Percentiles rank a stretch among this genome's conserved stretches.
These are phyloP conservation scores for Lactarius akahatsu DNA, from an alignment of 768 basidiomycete genomes.

Conservation along the genomic window DNA sequence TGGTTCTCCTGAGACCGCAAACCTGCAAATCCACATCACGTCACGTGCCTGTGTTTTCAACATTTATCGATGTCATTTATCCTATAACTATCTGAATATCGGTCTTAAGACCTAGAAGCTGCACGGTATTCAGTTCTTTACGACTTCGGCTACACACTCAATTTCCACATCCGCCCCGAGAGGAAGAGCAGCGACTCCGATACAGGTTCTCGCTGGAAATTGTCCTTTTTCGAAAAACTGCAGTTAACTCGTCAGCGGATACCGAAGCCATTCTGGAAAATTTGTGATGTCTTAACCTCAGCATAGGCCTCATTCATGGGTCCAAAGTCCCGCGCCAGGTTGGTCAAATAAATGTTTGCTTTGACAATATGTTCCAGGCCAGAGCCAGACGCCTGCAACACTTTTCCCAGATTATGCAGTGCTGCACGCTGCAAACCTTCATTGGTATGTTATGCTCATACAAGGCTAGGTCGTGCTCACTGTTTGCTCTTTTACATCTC, in stretches of 20 bases:
- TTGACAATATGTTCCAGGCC: conserved; percentile 42
- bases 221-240: conserved; percentile 50
- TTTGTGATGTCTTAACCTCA: conserved; percentile 32
- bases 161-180: conserved; percentile 58
- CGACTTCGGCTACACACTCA: conserved; percentile 54
- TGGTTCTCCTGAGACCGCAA: not conserved
- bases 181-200: conserved; percentile 55
- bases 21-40: not conserved
- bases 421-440: conserved; percentile 36
- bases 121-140: conserved; percentile 8
- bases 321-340: conserved; percentile 41
- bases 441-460: not conserved
- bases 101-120: not conserved
- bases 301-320: conserved; percentile 43
- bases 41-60: not conserved
- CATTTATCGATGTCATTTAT: not conserved
- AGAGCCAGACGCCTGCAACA: conserved; percentile 43
- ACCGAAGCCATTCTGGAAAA: not conserved
- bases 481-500: conserved; percentile 40
- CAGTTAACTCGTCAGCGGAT: not conserved
- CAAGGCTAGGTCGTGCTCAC: conserved; percentile 33
- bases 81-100: not conserved
- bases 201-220: conserved; percentile 57
- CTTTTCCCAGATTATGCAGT: conserved; percentile 40
- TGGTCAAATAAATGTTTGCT: conserved; percentile 41